Base-by-base conservation (phyloP, 306 rosid species). In the Morella rubra region DNA sequence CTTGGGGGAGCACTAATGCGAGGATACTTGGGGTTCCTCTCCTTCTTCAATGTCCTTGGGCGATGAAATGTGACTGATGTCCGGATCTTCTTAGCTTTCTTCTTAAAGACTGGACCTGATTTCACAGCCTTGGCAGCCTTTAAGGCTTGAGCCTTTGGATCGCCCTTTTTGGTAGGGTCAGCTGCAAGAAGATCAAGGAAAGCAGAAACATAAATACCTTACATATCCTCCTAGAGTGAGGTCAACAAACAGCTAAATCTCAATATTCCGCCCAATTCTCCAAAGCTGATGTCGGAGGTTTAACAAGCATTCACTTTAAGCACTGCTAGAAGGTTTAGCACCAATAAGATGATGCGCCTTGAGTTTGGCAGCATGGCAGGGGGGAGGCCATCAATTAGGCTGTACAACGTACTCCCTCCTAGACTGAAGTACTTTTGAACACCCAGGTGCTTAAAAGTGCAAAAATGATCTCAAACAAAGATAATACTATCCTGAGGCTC, bases 91-190 rank as follows among this genome's bases (percentile, higher is more conserved):
- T 88, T 91, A 1, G 89, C 85, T 81, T 90, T 91, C 93, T 91
- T 93, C 87, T 93, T 91, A 13, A 90, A 75, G 24, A 82, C 77
- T 2, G 85, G 84, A 19, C 98, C 97, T 0, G 96, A 87, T 77
- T 93, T 93, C 50, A 93, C 90, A 66, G 93, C 98, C 90, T 93
- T 93, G 59, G 98, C 97, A 11, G 98, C 62, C 90, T 93, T 93
- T 90, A 88, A 84, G 82, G 98, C 98, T 55, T 90, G 87, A 56
- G 93, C 92, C 76, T 91, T 91, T 8, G 98, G 91, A 84, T 91
- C 96, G 58, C 77, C 44, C 85, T 93, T 93, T 44, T 87, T 93
- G 22, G 87, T n/a, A 47, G 13, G 54, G 42, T 87, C 91, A 71
- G 44, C 98, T 91, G 81, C 82, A 61, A 14, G 37, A 65, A 18